Evolutionary conservation across 1,139 yeast species (phyloP), one percentile per base, ranked within the genome.

Genomic region (Hyphopichia khmerensis): DNA sequence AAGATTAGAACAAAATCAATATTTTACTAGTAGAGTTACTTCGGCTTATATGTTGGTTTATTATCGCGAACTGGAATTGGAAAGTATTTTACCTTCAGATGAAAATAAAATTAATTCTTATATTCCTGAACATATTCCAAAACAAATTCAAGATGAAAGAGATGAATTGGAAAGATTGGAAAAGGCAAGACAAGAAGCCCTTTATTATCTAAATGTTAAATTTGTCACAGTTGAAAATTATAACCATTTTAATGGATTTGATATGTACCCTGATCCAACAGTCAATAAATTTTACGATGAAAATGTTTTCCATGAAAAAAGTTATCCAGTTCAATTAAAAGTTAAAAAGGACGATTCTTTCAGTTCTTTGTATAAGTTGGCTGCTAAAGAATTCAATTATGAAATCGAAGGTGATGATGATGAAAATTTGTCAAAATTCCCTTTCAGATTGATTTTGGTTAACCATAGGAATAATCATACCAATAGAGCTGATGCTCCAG

Each of bases 41-140:
- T 88, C 95, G 40, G 99, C 99, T 3, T 93, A 93, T 60, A 93
- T 93, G 99, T 78, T 93, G 67, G 99, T 93, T 3, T 93, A 93
- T 60, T 79, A 91, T 49, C 79, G 96, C 42, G 84, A 87, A 57
- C 67, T 77, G 7, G 78, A 77, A 33, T 65, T 83, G 38, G 72
- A 72, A 3, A 76, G 75, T 9, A 75, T 91, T 16, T 71, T 93
- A 46, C 82, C 82, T 7, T 79, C 76, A 0, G 67, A 72, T 17
- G 84, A 82, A 15, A 67, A 64, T 2, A 51, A 51, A 11, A 56
- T 67, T 4, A 81, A 78, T 43, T 49, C 53, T 2, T 51, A 55
- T 3, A 79, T 87, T 32, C 97, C 98, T 3, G 55, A 61, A 3
- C 87, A 87, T 57, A 81, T 93, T 33, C 80, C 88, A 1, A 67